phyloP scores from a whole-genome alignment of 257 asterid genomes.

The Solanum appendiculatum region DNA sequence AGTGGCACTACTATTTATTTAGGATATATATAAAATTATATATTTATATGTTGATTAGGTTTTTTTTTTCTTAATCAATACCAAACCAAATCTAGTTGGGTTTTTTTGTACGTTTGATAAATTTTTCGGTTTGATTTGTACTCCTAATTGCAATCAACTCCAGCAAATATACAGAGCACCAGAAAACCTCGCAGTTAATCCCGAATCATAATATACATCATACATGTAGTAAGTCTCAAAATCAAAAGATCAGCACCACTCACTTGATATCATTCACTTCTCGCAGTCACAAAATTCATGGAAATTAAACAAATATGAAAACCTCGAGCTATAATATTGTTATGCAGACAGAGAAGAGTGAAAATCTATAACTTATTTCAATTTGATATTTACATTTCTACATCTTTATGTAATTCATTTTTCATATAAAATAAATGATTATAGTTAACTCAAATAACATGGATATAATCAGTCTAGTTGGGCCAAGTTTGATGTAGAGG shows the following conservation, averaged over 20 bases:
- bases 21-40: no score
- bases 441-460: no score
- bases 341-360: not conserved
- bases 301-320: not conserved
- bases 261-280: not conserved
- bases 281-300: not conserved
- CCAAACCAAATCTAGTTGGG: no score
- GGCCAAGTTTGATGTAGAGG: no score
- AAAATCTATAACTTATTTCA: not conserved
- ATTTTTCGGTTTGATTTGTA: no score
- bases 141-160: no score
- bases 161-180: not conserved
- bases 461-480: no score
- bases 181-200: not conserved
- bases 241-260: not conserved
- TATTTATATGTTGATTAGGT: no score
- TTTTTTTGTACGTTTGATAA: no score
- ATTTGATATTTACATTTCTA: not conserved
- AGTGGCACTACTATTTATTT: not conserved
- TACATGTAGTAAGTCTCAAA: not conserved
- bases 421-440: not conserved
- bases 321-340: not conserved
- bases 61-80: no score
- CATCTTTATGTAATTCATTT: not conserved
- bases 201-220: not conserved